Percentiles rank a stretch among this genome's conserved stretches.
These are phyloP conservation scores for Colletotrichum tropicale DNA, from an alignment of 2,329 filamentous ascomycete species.

Conservation along the genomic window DNA sequence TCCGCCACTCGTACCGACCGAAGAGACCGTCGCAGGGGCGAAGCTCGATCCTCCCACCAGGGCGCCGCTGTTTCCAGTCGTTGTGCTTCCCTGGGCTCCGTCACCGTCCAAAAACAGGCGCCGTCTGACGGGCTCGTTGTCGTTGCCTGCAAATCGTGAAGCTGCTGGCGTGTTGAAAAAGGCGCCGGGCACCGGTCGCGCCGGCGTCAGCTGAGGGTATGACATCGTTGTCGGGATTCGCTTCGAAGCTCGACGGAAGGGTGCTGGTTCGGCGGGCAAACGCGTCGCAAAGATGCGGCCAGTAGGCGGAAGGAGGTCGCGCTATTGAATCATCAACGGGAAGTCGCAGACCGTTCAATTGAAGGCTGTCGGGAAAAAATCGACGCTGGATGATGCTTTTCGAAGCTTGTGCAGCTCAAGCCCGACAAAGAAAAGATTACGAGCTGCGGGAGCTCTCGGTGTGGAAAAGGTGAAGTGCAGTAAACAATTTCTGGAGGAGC, in stretches of 20 bases:
- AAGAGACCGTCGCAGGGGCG: constrained; percentile 27
- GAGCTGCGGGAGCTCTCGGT: constrained; percentile 12
- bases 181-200: constrained; percentile 75
- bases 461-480: constrained; percentile 16
- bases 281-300: constrained; percentile 22
- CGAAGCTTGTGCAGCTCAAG: constrained; percentile 5
- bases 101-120: constrained; percentile 50
- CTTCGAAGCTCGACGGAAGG: not conserved
- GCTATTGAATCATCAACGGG: constrained; percentile 33
- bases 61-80: not conserved
- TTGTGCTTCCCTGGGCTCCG: constrained; percentile 1
- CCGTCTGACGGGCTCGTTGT: constrained; percentile 53
- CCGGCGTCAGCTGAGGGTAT: constrained; percentile 65
- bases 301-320: constrained; percentile 18
- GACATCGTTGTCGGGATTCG: constrained; percentile 49
- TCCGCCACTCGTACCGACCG: constrained; percentile 29
- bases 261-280: constrained; percentile 2
- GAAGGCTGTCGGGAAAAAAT: not conserved
- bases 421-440: constrained; percentile 1
- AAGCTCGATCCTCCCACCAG: not conserved
- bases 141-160: constrained; percentile 41
- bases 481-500: constrained; percentile 35
- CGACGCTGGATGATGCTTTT: not conserved
- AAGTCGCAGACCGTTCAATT: constrained; percentile 18
- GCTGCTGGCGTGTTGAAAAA: constrained; percentile 74